Conservation (phyloP, 352 stramenopile genomes). For the Globisporangium splendens region DNA sequence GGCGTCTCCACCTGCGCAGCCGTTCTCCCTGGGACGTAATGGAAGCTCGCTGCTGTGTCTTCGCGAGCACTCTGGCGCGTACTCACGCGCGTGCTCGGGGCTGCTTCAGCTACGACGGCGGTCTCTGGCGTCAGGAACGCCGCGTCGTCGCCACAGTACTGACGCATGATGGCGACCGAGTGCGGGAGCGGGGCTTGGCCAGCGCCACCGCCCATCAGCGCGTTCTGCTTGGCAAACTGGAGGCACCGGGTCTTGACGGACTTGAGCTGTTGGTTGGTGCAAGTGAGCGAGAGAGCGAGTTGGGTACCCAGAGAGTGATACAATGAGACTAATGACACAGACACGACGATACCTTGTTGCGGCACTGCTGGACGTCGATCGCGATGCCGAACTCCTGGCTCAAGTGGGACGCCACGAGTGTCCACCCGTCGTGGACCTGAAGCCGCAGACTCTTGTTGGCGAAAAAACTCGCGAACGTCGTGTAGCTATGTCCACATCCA, state of each 20-base stretch:
- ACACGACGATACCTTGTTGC: constrained; percentile 2
- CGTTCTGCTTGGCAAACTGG: not conserved
- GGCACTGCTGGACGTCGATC: constrained; percentile 1
- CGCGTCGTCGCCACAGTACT: not conserved
- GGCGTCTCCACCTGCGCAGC: not conserved
- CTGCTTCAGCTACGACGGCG: too few species aligned
- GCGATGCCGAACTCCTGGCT: not conserved
- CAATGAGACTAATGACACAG: not conserved
- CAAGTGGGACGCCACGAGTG: not conserved
- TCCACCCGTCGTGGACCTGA: not conserved
- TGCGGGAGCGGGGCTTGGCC: not conserved
- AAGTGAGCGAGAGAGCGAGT: too few species aligned
- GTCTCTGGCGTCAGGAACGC: not conserved
- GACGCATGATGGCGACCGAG: not conserved
- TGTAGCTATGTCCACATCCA: not conserved
- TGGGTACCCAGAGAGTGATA: not conserved
- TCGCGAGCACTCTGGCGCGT: too few species aligned
- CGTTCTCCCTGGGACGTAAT: too few species aligned
- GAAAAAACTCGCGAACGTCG: not conserved
- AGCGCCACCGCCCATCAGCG: not conserved
- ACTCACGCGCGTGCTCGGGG: too few species aligned
- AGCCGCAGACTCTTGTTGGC: not conserved
- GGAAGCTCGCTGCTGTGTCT: too few species aligned
- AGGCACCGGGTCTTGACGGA: not conserved
- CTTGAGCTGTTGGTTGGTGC: not conserved